Conservation (phyloP, 1,139 yeast species). For the Hemisphaericaspora lyxosophila region DNA sequence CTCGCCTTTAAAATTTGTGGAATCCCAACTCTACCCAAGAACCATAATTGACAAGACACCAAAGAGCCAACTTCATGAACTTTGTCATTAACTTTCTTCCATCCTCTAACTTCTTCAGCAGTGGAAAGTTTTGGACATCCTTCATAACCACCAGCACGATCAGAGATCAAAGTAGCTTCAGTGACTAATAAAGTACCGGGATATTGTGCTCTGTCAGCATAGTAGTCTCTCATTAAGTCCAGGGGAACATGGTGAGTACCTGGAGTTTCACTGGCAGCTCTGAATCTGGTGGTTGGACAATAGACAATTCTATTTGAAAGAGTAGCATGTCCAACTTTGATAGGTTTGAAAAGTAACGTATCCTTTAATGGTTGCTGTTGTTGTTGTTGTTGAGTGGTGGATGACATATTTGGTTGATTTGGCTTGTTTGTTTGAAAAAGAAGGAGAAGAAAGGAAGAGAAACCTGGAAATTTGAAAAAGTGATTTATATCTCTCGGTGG, state of each 20-base stretch:
- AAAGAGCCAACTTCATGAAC: conserved; percentile 56
- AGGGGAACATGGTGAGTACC: conserved; percentile 37
- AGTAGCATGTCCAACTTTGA: conserved; percentile 42
- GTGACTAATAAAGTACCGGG: conserved; percentile 56
- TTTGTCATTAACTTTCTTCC: conserved; percentile 49
- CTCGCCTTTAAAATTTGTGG: conserved; percentile 39
- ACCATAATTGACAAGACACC: conserved; percentile 59
- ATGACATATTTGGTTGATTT: not conserved
- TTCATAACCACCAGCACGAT: conserved; percentile 36
- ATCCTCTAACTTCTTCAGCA: conserved; percentile 44
- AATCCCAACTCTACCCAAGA: conserved; percentile 54
- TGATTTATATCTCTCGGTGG: too few relatives aligned
- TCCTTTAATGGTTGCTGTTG: conserved; percentile 14
- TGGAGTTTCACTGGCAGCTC: conserved; percentile 33
- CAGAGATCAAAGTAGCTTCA: conserved; percentile 35
- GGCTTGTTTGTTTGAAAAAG: not conserved
- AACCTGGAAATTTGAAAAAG: too few relatives aligned
- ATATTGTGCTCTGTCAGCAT: conserved; percentile 48
- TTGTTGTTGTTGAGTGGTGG: conserved; percentile 1
- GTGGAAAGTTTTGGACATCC: conserved; percentile 57
- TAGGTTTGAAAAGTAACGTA: conserved; percentile 45
- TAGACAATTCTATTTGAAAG: conserved; percentile 44
- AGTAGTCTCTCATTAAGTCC: conserved; percentile 49
- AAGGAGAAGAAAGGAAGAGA: too few relatives aligned
- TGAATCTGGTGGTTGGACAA: conserved; percentile 57